phyloP scores from a whole-genome alignment of 1,139 yeast species.

The Suzukiozyma palmioleophila region DNA sequence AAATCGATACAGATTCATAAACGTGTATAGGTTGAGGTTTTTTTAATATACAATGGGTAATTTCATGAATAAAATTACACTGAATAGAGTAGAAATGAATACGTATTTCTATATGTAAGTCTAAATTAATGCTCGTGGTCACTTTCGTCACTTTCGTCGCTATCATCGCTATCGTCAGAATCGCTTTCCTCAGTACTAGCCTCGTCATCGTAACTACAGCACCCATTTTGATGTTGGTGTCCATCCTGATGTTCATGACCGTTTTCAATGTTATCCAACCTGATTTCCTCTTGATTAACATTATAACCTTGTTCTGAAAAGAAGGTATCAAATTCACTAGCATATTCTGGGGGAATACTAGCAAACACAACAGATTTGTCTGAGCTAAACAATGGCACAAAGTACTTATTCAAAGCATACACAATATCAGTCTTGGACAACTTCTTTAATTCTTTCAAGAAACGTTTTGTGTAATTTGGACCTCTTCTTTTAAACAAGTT shows the following conservation, averaged over 20 bases:
- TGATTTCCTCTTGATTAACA: slow-evolving; percentile 53
- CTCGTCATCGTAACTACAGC: slow-evolving; percentile 8
- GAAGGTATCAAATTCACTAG: slow-evolving; percentile 42
- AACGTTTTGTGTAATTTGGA: slow-evolving; percentile 49
- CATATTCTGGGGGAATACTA: slow-evolving; percentile 69
- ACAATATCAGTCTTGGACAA: slow-evolving; percentile 58
- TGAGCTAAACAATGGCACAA: slow-evolving; percentile 57
- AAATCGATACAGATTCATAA: background rate
- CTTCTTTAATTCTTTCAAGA: slow-evolving; percentile 43
- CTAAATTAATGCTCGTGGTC: slow-evolving; percentile 3
- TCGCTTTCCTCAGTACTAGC: slow-evolving; percentile 3
- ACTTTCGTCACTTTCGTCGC: slow-evolving; percentile 4
- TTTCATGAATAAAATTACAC: too few relatives aligned
- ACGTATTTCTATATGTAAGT: background rate
- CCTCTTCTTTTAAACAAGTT: slow-evolving; percentile 67
- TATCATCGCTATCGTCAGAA: background rate
- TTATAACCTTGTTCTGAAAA: slow-evolving; percentile 56
- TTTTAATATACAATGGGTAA: too few relatives aligned
- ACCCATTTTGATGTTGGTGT: slow-evolving; percentile 7
- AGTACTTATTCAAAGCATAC: slow-evolving; percentile 53
- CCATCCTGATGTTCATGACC: slow-evolving; percentile 12
- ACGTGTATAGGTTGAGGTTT: background rate
- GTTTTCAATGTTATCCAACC: slow-evolving; percentile 14
- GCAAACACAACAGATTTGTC: slow-evolving; percentile 57
- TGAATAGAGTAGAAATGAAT: too few relatives aligned